Base-by-base conservation (phyloP, 352 stramenopile genomes). In the Pilasporangium apinafurcum region DNA sequence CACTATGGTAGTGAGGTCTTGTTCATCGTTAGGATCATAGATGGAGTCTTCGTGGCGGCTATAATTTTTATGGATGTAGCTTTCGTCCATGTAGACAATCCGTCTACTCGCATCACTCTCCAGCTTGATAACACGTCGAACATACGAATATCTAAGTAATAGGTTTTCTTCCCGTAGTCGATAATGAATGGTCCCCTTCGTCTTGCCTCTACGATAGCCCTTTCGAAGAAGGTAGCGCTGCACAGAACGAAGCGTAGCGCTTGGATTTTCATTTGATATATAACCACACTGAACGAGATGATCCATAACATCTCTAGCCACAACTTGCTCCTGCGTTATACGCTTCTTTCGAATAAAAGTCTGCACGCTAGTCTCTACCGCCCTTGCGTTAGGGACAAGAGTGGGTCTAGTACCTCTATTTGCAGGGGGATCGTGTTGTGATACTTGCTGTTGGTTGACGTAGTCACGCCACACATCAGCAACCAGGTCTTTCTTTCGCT, bases 51-150 rank as follows among this genome's bases (percentile, higher is more conserved):
- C 30, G 31, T 49, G 22, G 16, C 42, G 30, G 8, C 20, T 17
- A 8, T 49, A 49, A 1, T 28, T 40, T 17, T 31, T 25, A 21
- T 31, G 34, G 9, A 49, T 4, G 31, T 41, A 49, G 31, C 30
- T 49, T 25, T 49, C 42, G n/a, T 25, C 42, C 21, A 49, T 25
- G 22, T 49, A 49, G 16, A 49, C 42, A 12, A 49, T 30, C 6
- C 30, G 42, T 25, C 6, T 32, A n/a, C n/a, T n/a, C n/a, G n/a
- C n/a, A 12, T 25, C 20, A 4, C 37, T 12, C 1, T 35, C 21
- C n/a, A n/a, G n/a, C n/a, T n/a, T n/a, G n/a, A n/a, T 32, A 30
- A 48, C 40, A 18, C 32, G 38, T 24, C 16, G 30, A 10, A 49
- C 22, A 20, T 22, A 41, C 8, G 9, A 22, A 8, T 49, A 22